These are phyloP conservation scores for Helicocarpus griseus DNA, from an alignment of 2,329 filamentous ascomycete species.

Conservation along the genomic window DNA sequence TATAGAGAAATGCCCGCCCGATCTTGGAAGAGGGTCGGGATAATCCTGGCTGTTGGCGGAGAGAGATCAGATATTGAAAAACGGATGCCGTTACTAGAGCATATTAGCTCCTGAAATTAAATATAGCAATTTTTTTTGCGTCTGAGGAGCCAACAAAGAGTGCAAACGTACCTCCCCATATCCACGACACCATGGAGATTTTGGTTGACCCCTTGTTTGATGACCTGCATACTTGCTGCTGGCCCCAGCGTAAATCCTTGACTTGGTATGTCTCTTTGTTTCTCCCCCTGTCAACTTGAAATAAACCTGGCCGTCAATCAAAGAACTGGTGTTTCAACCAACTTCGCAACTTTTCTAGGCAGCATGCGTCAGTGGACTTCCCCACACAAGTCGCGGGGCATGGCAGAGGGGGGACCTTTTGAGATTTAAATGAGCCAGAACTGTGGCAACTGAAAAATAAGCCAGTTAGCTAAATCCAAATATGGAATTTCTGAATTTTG, in stretches of 20 bases:
- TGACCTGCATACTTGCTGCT: neutral
- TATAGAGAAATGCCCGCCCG: constrained; percentile 77
- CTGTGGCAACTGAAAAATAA: no score
- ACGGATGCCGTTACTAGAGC: constrained; percentile 69
- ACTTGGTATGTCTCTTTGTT: constrained; percentile 1
- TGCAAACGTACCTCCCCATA: constrained; percentile 29
- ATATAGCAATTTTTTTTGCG: neutral
- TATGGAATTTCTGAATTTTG: no score
- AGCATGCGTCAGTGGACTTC: no score
- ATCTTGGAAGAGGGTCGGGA: constrained; percentile 68
- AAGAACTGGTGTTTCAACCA: neutral
- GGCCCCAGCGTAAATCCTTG: neutral
- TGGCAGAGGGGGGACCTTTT: no score
- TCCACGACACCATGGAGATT: constrained; percentile 30
- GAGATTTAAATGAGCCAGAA: no score
- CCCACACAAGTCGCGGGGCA: no score
- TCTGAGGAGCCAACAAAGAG: neutral
- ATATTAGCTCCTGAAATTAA: neutral
- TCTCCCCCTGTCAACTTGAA: neutral
- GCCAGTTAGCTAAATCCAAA: no score
- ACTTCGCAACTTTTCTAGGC: neutral
- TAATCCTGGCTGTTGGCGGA: constrained; percentile 58
- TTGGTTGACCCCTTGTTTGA: neutral
- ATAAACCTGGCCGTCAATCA: neutral
- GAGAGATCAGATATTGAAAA: constrained; percentile 82